Conservation (phyloP, 176 grass and related monocot species). For the Phyllostachys edulis region DNA sequence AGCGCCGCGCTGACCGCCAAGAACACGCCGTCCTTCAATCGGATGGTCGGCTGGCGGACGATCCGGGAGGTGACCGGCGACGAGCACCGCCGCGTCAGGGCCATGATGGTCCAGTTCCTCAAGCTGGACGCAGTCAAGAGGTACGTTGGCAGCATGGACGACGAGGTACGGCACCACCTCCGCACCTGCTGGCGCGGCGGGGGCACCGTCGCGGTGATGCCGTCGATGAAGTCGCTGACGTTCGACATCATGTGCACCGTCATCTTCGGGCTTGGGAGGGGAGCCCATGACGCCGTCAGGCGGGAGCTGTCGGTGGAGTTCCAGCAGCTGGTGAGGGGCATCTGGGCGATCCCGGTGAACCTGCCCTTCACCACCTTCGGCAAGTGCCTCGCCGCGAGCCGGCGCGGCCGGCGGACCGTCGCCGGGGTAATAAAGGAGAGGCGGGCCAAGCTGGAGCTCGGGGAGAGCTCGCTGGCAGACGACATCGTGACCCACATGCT, state of each 20-base stretch:
- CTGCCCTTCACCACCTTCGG: constrained; percentile 37
- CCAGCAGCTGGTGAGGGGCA: constrained; percentile 27
- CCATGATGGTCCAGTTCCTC: constrained; percentile 36
- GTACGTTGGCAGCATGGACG: constrained; percentile 31
- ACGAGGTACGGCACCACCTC: constrained; percentile 34
- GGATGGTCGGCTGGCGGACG: constrained; percentile 25
- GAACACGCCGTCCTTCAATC: not conserved
- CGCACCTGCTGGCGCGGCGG: not conserved
- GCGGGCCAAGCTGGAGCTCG: not conserved
- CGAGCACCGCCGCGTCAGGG: constrained; percentile 33
- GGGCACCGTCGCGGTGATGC: constrained; percentile 24
- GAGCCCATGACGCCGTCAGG: not conserved
- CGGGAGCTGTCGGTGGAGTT: constrained; percentile 30
- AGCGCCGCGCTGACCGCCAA: not conserved
- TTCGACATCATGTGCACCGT: constrained; percentile 42
- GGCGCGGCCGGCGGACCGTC: constrained; percentile 21
- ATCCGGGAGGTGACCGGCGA: constrained; percentile 26
- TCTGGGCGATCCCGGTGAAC: constrained; percentile 29
- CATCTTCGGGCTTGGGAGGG: constrained; percentile 27
- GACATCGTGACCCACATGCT: constrained; percentile 39
- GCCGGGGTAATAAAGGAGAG: not conserved
- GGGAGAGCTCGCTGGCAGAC: not conserved
- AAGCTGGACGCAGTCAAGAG: constrained; percentile 22
- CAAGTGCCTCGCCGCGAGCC: constrained; percentile 38
- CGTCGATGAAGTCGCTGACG: constrained; percentile 43